phyloP scores from a whole-genome alignment of 2,329 filamentous ascomycete species.

The Rhynchosporium graminicola region DNA sequence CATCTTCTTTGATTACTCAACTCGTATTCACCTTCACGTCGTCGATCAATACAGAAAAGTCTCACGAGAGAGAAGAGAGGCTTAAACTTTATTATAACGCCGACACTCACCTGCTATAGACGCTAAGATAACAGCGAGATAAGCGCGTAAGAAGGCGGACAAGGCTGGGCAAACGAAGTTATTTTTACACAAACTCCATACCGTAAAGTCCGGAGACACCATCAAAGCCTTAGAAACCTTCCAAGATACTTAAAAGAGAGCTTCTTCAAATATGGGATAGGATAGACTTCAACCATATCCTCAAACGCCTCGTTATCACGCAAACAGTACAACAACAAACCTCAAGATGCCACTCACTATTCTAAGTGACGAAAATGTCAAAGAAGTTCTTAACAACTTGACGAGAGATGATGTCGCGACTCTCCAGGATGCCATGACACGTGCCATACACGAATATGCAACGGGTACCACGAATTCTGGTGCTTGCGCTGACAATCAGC shows the following conservation, averaged over 20 bases:
- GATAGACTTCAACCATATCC: not conserved
- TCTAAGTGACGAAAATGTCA: constrained; percentile 59
- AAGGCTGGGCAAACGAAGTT: constrained; percentile 6
- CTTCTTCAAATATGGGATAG: not conserved
- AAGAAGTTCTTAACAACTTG: constrained; percentile 54
- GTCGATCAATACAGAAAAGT: not conserved
- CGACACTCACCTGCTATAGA: not conserved
- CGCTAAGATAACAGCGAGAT: constrained; percentile 9
- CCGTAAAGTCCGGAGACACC: constrained; percentile 2
- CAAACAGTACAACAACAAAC: not conserved
- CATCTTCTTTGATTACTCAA: not conserved
- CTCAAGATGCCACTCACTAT: constrained; percentile 57
- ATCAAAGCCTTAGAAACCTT: not conserved
- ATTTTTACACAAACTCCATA: constrained; percentile 3
- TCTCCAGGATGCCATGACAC: constrained; percentile 51
- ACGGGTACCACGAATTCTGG: constrained; percentile 50
- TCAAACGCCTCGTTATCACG: not conserved
- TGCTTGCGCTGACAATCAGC: constrained; percentile 53
- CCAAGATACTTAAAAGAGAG: not conserved
- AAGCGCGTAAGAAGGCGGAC: constrained; percentile 1
- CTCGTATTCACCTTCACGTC: not conserved
- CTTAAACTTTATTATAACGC: not conserved
- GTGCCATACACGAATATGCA: constrained; percentile 62
- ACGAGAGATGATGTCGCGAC: constrained; percentile 53
- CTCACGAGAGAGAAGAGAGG: not conserved